Percentiles rank a stretch among this genome's conserved stretches.
These are phyloP conservation scores for Pseudopyricularia javanii DNA, from an alignment of 2,329 filamentous ascomycete species.

Conservation along the genomic window DNA sequence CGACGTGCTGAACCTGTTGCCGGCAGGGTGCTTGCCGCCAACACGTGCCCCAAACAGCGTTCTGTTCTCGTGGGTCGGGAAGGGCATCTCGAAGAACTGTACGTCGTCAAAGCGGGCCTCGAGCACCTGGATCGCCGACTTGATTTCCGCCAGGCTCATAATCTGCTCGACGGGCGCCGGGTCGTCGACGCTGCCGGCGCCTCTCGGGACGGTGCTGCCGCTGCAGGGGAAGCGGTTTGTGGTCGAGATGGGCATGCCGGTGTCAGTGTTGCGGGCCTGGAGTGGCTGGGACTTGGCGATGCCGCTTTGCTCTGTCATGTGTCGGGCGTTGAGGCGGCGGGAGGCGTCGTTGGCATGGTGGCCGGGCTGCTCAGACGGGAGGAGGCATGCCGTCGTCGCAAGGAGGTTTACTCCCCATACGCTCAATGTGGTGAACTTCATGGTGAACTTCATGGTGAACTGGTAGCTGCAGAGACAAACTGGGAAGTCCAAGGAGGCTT, in stretches of 20 bases:
- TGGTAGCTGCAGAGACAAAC: not conserved
- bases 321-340: not conserved
- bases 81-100: constrained; percentile 2
- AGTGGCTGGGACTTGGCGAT: not conserved
- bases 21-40: not conserved
- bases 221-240: constrained; percentile 1
- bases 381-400: not conserved
- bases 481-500: not conserved
- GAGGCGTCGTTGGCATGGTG: not conserved
- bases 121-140: not conserved
- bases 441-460: not conserved
- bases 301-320: not conserved
- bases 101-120: constrained; percentile 1
- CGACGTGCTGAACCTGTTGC: not conserved
- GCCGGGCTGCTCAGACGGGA: not conserved
- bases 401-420: not conserved
- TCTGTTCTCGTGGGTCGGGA: not conserved
- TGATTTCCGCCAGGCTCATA: constrained; percentile 1
- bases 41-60: not conserved
- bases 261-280: not conserved
- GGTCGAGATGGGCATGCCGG: constrained; percentile 1
- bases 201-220: not conserved
- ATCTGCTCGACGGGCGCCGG: not conserved
- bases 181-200: not conserved
- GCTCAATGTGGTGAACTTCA: not conserved